Percentiles rank a stretch among this genome's conserved stretches.
phyloP scores from a whole-genome alignment of 2,329 filamentous ascomycete genomes.

The Taxawa tesnikishii region DNA sequence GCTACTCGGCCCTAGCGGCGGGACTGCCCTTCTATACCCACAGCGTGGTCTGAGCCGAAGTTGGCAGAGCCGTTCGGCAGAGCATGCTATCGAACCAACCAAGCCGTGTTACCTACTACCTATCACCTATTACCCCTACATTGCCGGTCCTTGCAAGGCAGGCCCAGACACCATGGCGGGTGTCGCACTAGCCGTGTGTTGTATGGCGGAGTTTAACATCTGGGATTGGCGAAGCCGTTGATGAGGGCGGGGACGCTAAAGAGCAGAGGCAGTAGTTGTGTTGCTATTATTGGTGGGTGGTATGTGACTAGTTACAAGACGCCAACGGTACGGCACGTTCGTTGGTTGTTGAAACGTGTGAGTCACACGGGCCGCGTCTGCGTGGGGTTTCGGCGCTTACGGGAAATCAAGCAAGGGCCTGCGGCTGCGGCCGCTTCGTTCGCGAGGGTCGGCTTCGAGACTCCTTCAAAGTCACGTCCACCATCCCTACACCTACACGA shows the following conservation, averaged over 20 bases:
- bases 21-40: neutral
- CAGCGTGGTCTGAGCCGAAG: neutral
- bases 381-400: neutral
- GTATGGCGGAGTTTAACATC: neutral
- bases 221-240: neutral
- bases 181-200: neutral
- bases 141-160: neutral
- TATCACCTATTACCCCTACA: neutral
- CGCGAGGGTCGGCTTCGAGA: neutral
- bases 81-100: neutral
- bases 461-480: neutral
- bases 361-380: neutral
- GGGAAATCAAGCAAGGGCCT: neutral
- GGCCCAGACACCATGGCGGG: neutral
- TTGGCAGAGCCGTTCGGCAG: neutral
- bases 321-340: neutral
- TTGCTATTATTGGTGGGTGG: neutral
- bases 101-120: neutral
- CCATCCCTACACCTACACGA: neutral
- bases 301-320: neutral
- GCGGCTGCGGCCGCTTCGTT: neutral
- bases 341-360: neutral
- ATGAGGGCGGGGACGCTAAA: neutral
- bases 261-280: neutral
- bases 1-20: neutral